Base-by-base conservation (phyloP, 2,329 filamentous ascomycete genomes). In the Colletotrichum horii region DNA sequence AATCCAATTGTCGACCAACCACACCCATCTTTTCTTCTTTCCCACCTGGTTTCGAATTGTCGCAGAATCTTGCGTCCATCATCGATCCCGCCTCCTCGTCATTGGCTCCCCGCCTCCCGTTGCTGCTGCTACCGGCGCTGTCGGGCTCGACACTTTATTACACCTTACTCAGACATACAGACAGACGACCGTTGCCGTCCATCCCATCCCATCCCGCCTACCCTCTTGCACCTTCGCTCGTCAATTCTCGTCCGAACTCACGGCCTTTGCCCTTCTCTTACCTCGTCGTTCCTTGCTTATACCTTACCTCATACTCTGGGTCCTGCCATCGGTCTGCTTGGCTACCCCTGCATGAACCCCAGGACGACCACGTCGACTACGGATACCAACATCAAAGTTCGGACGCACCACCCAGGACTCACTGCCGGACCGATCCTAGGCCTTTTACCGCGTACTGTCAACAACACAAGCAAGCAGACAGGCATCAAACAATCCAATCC, bases 301-400 rank as follows among this genome's bases (percentile, higher is more conserved):
- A 75, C 74, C 58, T 74, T 76, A 73, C 70, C 64, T 65, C 70
- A 65, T 73, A 75, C 65, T 68, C 58, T 75, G 70, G 74, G 64
- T 52, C 73, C 64, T 69, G 65, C 52, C 74, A 76, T 69, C 74
- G 70, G 74, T 69, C 74, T 76, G 65, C 74, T 70, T 76, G 70
- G 32, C 26, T 52, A 52, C 70, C 73, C 74, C 61, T 74, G 58
- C 38, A 28, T 55, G 34, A 52, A 74, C 48, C 74, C 74, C 65
- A 52, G 74, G 28, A 69, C 70, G 71, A 68, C 56, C 69, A 68
- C 56, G 69, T 36, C 73, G 38, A 69, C 64, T 65, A 70, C 56
- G 58, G 36, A 62, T 52, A 61, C 56, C 67, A 30, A 66, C 28
- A 71, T 30, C 60, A 36, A 56, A 48, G 38, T 61, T 28, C 34